A percentile compares a stretch with the other conserved stretches of the same genome.
phyloP scores from a whole-genome alignment of 1,284 basidiomycete genomes.

The Entoloma clypeatum region DNA sequence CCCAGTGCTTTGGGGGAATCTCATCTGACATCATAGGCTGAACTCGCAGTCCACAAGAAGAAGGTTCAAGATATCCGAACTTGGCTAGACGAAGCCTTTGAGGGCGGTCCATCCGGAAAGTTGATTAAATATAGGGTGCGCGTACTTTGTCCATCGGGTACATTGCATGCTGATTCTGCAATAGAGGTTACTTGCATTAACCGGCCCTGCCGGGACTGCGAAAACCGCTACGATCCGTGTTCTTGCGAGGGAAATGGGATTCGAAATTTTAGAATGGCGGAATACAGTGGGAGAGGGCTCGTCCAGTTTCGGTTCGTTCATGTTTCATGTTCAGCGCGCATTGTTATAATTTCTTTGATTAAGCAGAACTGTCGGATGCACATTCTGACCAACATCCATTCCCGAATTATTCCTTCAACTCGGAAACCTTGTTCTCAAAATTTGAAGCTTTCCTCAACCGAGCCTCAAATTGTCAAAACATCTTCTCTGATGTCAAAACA shows the following conservation, averaged over 20 bases:
- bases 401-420: conserved; percentile 31
- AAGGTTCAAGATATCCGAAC: conserved; percentile 83
- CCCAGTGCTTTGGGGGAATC: conserved; percentile 7
- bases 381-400: conserved; percentile 9
- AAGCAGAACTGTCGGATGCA: conserved; percentile 4
- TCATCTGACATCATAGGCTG: conserved; percentile 42
- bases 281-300: conserved; percentile 50
- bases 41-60: conserved; percentile 84
- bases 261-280: conserved; percentile 87
- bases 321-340: background rate
- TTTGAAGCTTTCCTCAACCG: conserved; percentile 78
- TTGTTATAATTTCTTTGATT: background rate
- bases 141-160: conserved; percentile 11
- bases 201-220: conserved; percentile 86
- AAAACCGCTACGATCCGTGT: conserved; percentile 87
- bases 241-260: conserved; percentile 70
- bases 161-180: conserved; percentile 2
- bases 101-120: conserved; percentile 61
- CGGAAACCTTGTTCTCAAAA: conserved; percentile 67
- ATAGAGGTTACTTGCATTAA: conserved; percentile 78
- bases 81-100: conserved; percentile 85
- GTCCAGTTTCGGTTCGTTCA: conserved; percentile 18
- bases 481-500: conserved; percentile 36
- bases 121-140: conserved; percentile 76
- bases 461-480: conserved; percentile 59